phyloP scores from a whole-genome alignment of 2,329 filamentous ascomycete species.

The Colletotrichum sp. region DNA sequence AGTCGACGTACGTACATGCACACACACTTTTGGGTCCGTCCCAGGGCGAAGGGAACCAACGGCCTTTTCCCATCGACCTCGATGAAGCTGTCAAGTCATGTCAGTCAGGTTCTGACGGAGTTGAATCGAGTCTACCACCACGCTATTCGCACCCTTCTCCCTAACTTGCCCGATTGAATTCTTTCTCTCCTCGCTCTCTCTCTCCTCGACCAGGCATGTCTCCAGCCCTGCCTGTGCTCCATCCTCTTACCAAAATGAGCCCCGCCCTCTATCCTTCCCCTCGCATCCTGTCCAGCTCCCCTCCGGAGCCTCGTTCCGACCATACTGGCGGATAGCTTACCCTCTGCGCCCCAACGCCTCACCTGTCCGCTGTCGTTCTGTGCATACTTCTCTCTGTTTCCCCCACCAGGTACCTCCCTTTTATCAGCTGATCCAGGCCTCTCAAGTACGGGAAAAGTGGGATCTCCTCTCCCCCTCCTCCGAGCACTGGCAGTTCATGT shows the following conservation, averaged over 20 bases:
- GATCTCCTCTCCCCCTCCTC: neutral
- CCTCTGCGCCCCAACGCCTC: neutral
- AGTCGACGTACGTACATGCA: neutral
- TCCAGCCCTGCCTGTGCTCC: neutral
- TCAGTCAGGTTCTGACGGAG: neutral
- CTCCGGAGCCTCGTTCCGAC: constrained; percentile 20
- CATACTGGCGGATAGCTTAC: constrained; percentile 16
- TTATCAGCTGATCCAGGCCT: neutral
- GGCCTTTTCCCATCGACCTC: neutral
- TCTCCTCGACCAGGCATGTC: neutral
- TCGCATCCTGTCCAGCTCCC: neutral
- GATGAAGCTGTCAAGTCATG: constrained; percentile 1
- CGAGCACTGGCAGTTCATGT: neutral
- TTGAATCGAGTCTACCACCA: neutral
- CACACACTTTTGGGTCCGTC: neutral
- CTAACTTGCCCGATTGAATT: neutral
- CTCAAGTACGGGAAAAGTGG: neutral
- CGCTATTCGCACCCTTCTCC: constrained; percentile 8
- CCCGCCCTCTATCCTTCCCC: neutral
- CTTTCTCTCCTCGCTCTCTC: neutral
- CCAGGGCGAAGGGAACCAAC: constrained; percentile 11
- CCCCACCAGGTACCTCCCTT: constrained; percentile 14
- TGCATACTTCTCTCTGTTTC: neutral
- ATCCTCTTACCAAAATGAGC: neutral
- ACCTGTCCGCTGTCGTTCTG: neutral